These are phyloP conservation scores for Diaporthe humulicola DNA, from an alignment of 2,329 filamentous ascomycete genomes.

Conservation along the genomic window DNA sequence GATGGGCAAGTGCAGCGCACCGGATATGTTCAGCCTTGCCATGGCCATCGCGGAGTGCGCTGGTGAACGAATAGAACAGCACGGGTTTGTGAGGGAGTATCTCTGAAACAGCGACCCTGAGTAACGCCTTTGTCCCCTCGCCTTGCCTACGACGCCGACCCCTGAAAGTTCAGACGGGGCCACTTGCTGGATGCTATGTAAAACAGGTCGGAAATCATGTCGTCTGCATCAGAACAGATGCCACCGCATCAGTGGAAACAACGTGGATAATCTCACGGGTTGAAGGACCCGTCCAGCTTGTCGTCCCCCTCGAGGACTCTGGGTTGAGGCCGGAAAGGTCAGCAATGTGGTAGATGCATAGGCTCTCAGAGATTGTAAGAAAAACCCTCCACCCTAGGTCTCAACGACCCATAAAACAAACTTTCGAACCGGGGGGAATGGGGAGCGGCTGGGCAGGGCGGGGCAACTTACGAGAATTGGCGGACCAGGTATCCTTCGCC, in stretches of 20 bases:
- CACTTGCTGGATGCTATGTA: conserved; percentile 18
- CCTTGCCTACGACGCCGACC: conserved; percentile 9
- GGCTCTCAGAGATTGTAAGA: neutral
- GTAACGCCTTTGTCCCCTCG: conserved; percentile 23
- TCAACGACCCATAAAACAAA: neutral
- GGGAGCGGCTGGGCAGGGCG: neutral
- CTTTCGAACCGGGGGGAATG: neutral
- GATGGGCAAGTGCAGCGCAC: neutral
- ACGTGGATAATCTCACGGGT: conserved; percentile 18
- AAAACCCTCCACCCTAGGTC: neutral
- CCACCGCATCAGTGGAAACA: neutral
- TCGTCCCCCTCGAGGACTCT: conserved; percentile 69
- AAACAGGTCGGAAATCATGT: neutral
- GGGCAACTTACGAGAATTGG: conserved; percentile 84
- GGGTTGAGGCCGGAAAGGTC: neutral
- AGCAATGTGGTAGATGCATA: neutral
- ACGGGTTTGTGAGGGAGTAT: conserved; percentile 3
- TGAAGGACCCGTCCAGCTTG: conserved; percentile 62
- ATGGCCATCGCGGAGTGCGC: neutral
- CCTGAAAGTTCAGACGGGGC: neutral
- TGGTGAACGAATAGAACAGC: neutral
- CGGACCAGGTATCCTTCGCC: conserved; percentile 93
- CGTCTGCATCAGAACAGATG: neutral
- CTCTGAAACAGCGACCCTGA: conserved; percentile 9
- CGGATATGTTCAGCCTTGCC: neutral